Evolutionary conservation across 805 yeast species (phyloP), one percentile per base, ranked within the genome.

Genomic region (Wickerhamomyces strasburgensis): DNA sequence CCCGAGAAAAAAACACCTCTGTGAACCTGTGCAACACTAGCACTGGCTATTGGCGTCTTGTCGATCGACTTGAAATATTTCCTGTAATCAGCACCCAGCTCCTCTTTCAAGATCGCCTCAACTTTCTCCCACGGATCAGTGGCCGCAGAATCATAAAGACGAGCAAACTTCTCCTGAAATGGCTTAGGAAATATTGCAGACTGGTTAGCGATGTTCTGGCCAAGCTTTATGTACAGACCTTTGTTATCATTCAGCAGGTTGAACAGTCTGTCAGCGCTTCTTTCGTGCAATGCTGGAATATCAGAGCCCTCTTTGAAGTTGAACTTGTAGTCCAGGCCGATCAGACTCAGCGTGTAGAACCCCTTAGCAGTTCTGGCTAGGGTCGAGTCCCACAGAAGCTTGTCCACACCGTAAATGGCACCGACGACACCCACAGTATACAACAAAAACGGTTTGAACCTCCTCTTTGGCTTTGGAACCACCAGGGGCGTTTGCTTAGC

Each of bases 141-240:
- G 0, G 88, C 86, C 1, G 90, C 93, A 33, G 68, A 65, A 52
- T 84, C 93, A 49, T 80, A 84, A 33, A 84, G 59, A 39, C 62
- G 57, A 11, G 68, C 62, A 51, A 84, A 78, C 48, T 72, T 69
- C 28, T 64, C 68, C 46, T 78, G 85, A 57, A 65, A 82, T 15
- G 76, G 80, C 25, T 64, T 57, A 3, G 94, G 94, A 45, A 84
- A 73, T 49, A 80, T 65, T 19, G 70, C 60, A 1, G 86, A 78
- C 54, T 84, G 93, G 51, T 83, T 76, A 3, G 93, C 90, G 31
- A 84, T 69, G 35, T 84, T 80, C 65, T 84, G 93, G 17, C 93
- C 94, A 47, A 81, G 58, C 55, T 84, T 84, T 55, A 84, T 78
- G 52, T 81, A 84, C 14, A 84, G 64, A 2, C 84, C 83, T 44